Base-by-base conservation (phyloP, 345 rosid genomes). In the Arabidopsis suecica region DNA sequence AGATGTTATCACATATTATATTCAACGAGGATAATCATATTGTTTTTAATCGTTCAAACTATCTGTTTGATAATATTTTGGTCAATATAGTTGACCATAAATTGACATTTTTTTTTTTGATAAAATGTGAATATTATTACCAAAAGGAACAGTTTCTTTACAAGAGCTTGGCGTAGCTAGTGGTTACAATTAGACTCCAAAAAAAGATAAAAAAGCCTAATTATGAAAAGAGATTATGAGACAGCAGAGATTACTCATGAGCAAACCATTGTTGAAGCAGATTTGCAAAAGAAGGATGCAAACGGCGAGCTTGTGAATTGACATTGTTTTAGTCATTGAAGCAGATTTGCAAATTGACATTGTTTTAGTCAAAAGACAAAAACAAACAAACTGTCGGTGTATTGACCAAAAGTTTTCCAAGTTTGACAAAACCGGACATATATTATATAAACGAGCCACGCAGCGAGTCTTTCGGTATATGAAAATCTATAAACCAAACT, bases 1-100 rank as follows among this genome's bases (percentile, higher is more conserved):
- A 69, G 64, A 30, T 16, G 12, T 45, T 23, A 58, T 22, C 10
- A 5, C 18, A 59, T 13, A n/a, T 1, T 0, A 23, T 11, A 40
- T 12, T 49, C 41, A 28, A 41, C 36, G 45, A 40, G 9, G 7
- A 13, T 63, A 6, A 13, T 13, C 22, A 11, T 51, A 11, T 25
- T 36, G 56, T 34, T 33, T 34, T 33, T 45, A 54, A 54, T 44
- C 3, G 45, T 61, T 51, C 34, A 62, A 61, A 61, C 9, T 61
- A 23, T n/a, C 38, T 9, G 12, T 47, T 71, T 47, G 50, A 62
- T 18, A 18, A 62, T 51, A 50, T 30, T 18, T 18, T 34, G 66
- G 70, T 62, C 68, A 71, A 38, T 30, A 28, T 38, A 49, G 32
- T 71, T 71, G 68, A 61, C 68, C 23, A 25, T 37, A 14, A 3